Evolutionary conservation across 371 early-diverging fungal species (phyloP).

Genomic region (Mucor saturninus): DNA sequence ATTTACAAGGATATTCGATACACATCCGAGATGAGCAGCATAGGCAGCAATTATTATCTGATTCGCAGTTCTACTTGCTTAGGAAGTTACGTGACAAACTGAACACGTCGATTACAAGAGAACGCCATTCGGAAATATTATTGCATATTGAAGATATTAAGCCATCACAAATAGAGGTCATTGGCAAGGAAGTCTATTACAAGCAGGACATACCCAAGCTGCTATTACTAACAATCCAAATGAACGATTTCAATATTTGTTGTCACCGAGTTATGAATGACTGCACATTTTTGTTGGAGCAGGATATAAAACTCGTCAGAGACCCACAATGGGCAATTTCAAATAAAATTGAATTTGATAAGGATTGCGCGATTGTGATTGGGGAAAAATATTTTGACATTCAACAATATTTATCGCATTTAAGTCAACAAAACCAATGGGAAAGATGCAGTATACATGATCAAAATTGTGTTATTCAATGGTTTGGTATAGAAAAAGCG

Average conservation of each 20-base stretch:
- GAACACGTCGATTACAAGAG: constrained; percentile 39
- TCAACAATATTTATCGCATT: not conserved
- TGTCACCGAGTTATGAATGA: not conserved
- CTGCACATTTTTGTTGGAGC: constrained; percentile 10
- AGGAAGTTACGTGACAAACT: constrained; percentile 57
- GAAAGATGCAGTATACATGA: constrained; percentile 1
- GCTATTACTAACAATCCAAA: constrained; percentile 1
- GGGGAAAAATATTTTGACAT: not conserved
- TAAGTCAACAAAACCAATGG: not conserved
- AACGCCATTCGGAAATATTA: constrained; percentile 35
- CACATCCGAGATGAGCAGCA: constrained; percentile 61
- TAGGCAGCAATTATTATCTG: constrained; percentile 59
- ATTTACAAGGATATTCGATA: constrained; percentile 64
- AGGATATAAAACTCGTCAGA: not conserved
- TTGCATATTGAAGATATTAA: constrained; percentile 47
- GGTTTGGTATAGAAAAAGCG: constrained; percentile 18
- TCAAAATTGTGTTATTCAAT: constrained; percentile 3
- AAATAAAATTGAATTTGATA: constrained; percentile 1
- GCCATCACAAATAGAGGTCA: not conserved
- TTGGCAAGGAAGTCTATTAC: constrained; percentile 3
- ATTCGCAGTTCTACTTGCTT: constrained; percentile 63
- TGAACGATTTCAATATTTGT: constrained; percentile 7
- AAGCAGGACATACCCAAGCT: constrained; percentile 3
- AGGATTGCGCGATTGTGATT: constrained; percentile 19
- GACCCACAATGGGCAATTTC: constrained; percentile 12